These are phyloP conservation scores for Saturnispora sekii DNA, from an alignment of 805 yeast species.

Conservation along the genomic window DNA sequence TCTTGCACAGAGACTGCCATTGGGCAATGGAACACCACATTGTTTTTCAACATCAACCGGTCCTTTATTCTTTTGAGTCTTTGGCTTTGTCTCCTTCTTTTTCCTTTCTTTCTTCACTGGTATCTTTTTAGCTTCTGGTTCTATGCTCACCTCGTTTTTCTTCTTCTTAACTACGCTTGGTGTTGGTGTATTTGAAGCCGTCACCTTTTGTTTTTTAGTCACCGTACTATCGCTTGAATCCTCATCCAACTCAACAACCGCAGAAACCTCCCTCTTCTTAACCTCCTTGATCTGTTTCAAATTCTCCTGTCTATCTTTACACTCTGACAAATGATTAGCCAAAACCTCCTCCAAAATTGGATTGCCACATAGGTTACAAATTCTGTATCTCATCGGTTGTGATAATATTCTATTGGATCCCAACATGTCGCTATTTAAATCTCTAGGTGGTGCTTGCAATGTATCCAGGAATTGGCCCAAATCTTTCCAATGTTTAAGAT, in stretches of 20 bases:
- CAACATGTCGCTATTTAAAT: slow-evolving; percentile 8
- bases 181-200: slow-evolving; percentile 14
- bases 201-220: too few species aligned
- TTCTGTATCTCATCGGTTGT: slow-evolving; percentile 32
- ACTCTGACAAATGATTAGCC: slow-evolving; percentile 30
- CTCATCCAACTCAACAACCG: neutral
- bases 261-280: neutral
- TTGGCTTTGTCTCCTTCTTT: slow-evolving; percentile 25
- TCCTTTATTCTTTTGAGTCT: slow-evolving; percentile 53
- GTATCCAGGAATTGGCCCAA: slow-evolving; percentile 27
- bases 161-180: slow-evolving; percentile 16
- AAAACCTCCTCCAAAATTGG: slow-evolving; percentile 33
- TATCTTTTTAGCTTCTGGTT: slow-evolving; percentile 10
- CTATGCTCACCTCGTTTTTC: neutral
- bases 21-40: slow-evolving; percentile 91
- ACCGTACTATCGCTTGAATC: neutral
- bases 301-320: slow-evolving; percentile 27
- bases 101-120: slow-evolving; percentile 10
- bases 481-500: slow-evolving; percentile 28
- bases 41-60: slow-evolving; percentile 89
- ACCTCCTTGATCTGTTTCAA: slow-evolving; percentile 10
- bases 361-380: slow-evolving; percentile 38
- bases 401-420: slow-evolving; percentile 27
- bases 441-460: slow-evolving; percentile 16
- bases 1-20: slow-evolving; percentile 94